These are phyloP conservation scores for Ophiocordyceps polyrhachis-furcata DNA, from an alignment of 2,329 filamentous ascomycete species.

Conservation along the genomic window DNA sequence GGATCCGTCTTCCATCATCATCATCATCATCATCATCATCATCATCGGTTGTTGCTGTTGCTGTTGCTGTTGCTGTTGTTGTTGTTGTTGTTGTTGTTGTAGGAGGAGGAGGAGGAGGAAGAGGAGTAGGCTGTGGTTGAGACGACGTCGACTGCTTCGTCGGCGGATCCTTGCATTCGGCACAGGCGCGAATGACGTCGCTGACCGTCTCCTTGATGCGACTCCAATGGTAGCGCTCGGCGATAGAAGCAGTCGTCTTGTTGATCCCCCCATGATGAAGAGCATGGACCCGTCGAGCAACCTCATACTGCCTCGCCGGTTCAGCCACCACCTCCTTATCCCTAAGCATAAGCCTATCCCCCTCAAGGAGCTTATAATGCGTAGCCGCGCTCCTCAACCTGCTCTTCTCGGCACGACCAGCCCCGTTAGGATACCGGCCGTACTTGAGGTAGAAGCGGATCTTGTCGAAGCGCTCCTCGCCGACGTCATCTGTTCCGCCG, in stretches of 20 bases:
- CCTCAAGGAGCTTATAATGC: constrained; percentile 70
- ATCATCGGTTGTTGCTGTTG: no score
- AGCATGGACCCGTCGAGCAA: constrained; percentile 60
- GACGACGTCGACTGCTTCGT: constrained; percentile 24
- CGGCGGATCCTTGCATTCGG: constrained; percentile 65
- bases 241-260: constrained; percentile 88
- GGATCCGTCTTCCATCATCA: no score
- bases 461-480: constrained; percentile 95
- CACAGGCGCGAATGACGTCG: constrained; percentile 81
- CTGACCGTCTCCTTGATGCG: constrained; percentile 95
- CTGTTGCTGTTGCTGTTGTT: no score
- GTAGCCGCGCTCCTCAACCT: constrained; percentile 83
- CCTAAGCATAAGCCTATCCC: constrained; percentile 83
- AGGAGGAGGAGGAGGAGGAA: no score
- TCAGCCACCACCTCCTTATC: constrained; percentile 94
- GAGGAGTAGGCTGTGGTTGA: no score
- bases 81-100: no score
- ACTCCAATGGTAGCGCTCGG: constrained; percentile 92
- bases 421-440: constrained; percentile 79
- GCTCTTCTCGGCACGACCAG: constrained; percentile 89
- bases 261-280: constrained; percentile 81
- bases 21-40: no score
- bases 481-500: constrained; percentile 54
- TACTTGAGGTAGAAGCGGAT: constrained; percentile 95
- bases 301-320: constrained; percentile 75